Conservation (phyloP, 805 yeast genomes). For the Metschnikowia colocasiae region DNA sequence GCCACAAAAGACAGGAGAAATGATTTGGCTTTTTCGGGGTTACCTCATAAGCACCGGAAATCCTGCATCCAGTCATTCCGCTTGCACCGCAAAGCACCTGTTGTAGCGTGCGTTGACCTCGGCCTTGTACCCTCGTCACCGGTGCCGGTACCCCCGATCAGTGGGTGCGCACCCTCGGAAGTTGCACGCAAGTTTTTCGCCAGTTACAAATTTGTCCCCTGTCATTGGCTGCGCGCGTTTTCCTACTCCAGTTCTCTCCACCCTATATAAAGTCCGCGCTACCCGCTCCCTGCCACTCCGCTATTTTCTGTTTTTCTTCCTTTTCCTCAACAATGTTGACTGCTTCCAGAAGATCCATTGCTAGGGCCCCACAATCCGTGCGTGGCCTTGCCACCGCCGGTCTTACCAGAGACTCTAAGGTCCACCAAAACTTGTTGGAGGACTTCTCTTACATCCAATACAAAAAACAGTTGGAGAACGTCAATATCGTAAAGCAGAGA, state of each 20-base stretch:
- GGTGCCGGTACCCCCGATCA: neutral
- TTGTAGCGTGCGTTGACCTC: too few relatives aligned
- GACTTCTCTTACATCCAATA: conserved; percentile 83
- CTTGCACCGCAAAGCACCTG: neutral
- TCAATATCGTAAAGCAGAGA: conserved; percentile 78
- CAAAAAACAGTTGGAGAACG: conserved; percentile 85
- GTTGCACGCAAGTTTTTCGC: conserved; percentile 3
- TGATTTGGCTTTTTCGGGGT: too few relatives aligned
- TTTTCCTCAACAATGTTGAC: conserved; percentile 34
- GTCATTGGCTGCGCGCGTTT: conserved; percentile 21
- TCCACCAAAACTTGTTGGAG: conserved; percentile 71
- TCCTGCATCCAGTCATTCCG: neutral
- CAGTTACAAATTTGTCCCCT: conserved; percentile 22
- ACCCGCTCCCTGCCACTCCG: conserved; percentile 1
- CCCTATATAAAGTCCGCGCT: conserved; percentile 14
- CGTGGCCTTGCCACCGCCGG: conserved; percentile 23
- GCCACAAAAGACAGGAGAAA: neutral
- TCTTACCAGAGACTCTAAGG: conserved; percentile 22
- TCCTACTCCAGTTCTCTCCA: conserved; percentile 14
- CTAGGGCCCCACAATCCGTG: conserved; percentile 19
- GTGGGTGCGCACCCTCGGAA: conserved; percentile 14
- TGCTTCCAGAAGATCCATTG: conserved; percentile 36
- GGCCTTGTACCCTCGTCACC: neutral
- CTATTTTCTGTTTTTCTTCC: conserved; percentile 5
- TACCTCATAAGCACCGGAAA: too few relatives aligned